phyloP scores from a whole-genome alignment of 176 grass and related monocot genomes.

The Calamus simplicifolius region DNA sequence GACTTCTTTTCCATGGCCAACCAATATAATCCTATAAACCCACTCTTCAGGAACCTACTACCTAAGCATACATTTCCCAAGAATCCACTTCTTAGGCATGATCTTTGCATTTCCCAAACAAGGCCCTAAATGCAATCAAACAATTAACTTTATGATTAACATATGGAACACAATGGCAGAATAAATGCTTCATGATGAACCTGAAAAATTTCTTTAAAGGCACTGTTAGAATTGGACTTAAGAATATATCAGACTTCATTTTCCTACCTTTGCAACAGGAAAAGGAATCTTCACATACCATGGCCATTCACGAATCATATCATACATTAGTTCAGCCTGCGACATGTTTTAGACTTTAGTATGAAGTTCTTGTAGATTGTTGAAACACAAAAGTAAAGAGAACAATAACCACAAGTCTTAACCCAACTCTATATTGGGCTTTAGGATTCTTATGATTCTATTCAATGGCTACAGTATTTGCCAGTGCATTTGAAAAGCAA shows the following conservation, averaged over 20 bases:
- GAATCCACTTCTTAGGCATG: no score
- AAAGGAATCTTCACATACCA: constrained; percentile 78
- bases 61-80: no score
- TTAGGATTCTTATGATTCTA: no score
- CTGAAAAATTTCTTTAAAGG: not conserved
- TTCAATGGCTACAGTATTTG: not conserved
- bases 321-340: constrained; percentile 86
- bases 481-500: no score
- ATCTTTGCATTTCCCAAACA: no score
- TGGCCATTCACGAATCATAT: constrained; percentile 75
- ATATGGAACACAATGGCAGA: no score
- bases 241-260: not conserved
- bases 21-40: no score
- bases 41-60: no score
- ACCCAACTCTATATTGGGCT: not conserved
- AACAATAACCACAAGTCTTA: not conserved
- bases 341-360: not conserved
- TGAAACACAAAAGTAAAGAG: not conserved
- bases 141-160: no score
- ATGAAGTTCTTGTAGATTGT: not conserved
- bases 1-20: no score
- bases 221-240: no score
- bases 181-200: not conserved
- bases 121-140: no score
- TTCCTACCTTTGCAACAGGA: constrained; percentile 72